Conservation (phyloP, 208 protist genomes). For the Crithidia bombi region DNA sequence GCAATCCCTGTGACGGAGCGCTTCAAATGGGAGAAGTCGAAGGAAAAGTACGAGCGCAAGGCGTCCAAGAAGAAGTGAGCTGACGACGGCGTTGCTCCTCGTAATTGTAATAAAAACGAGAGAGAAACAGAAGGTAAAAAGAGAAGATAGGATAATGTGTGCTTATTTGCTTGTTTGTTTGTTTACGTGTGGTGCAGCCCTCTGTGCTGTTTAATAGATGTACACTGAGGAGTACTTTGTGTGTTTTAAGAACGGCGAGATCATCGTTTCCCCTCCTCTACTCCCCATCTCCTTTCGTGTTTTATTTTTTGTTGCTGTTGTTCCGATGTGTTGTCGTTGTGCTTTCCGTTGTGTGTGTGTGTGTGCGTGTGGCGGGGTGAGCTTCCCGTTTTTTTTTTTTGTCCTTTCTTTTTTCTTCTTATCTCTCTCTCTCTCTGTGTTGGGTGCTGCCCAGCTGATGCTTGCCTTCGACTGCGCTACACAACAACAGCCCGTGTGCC, state of each 20-base stretch:
- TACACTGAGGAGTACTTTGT: too few relatives aligned
- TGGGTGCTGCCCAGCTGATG: too few relatives aligned
- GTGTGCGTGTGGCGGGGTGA: neutral
- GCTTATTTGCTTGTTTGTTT: constrained; percentile 17
- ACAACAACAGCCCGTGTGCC: constrained; percentile 6
- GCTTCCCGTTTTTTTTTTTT: constrained; percentile 3
- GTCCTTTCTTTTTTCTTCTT: constrained; percentile 13
- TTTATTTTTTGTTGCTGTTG: neutral
- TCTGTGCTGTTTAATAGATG: too few relatives aligned
- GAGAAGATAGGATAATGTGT: too few relatives aligned
- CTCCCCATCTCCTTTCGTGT: too few relatives aligned
- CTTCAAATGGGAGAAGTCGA: constrained; percentile 64
- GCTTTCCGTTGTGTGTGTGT: constrained; percentile 6
- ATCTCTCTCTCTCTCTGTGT: constrained; percentile 5
- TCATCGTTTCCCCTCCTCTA: too few relatives aligned
- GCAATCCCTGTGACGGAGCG: constrained; percentile 59
- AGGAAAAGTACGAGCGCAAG: constrained; percentile 43
- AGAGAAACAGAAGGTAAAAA: neutral
- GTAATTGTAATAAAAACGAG: neutral
- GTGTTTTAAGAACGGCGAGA: too few relatives aligned
- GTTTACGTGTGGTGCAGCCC: neutral
- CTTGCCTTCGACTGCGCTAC: neutral
- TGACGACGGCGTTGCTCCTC: neutral
- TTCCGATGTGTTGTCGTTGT: constrained; percentile 4
- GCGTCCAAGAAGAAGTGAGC: neutral